These are phyloP conservation scores for Suillus tomentosus DNA, from an alignment of 768 basidiomycete genomes.

Conservation along the genomic window DNA sequence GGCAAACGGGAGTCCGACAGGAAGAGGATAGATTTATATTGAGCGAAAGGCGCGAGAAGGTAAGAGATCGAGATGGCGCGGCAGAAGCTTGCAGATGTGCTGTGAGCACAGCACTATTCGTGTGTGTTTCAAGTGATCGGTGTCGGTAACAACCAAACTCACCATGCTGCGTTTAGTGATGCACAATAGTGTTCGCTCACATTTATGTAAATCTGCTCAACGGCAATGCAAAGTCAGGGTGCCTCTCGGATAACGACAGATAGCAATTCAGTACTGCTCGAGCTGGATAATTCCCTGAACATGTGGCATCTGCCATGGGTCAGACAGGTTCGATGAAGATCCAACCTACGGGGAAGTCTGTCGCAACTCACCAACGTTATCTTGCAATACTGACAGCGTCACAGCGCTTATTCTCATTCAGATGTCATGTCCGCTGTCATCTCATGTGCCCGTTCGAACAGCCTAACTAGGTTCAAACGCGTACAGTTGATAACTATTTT, in stretches of 20 bases:
- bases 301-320: neutral
- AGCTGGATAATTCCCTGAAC: neutral
- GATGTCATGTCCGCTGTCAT: neutral
- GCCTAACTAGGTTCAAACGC: too few relatives aligned
- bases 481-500: neutral
- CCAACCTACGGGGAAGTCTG: too few relatives aligned
- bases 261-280: neutral
- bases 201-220: neutral
- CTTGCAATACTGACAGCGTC: neutral
- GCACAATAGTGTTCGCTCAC: neutral
- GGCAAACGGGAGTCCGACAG: constrained; percentile 60
- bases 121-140: neutral
- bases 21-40: constrained; percentile 52
- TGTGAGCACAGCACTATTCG: constrained; percentile 21
- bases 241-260: neutral
- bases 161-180: neutral
- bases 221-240: neutral
- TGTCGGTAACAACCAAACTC: neutral
- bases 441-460: neutral
- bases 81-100: constrained; percentile 22
- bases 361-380: neutral
- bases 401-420: neutral
- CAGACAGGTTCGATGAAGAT: neutral
- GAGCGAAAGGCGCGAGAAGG: constrained; percentile 28
- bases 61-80: constrained; percentile 25